Conservation (phyloP, 495 filamentous ascomycete species). For the Tetracladium marchalianum region DNA sequence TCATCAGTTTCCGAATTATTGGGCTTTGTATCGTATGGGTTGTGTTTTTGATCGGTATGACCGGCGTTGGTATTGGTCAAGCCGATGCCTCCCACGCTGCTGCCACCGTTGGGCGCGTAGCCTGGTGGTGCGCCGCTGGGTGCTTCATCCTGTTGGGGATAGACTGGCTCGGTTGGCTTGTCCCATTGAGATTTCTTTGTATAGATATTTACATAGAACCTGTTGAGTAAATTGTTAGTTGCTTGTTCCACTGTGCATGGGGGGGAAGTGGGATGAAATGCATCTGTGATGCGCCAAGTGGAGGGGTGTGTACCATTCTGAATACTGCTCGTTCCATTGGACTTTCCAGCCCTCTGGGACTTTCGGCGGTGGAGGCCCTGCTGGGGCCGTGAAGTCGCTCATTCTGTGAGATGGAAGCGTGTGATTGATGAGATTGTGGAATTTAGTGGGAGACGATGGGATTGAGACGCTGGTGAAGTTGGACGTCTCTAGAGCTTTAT, state of each 20-base stretch:
- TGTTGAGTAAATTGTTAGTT: slow-evolving; percentile 17
- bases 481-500: too few relatives aligned
- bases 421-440: not conserved
- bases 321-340: slow-evolving; percentile 64
- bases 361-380: slow-evolving; percentile 75
- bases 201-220: slow-evolving; percentile 83
- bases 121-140: slow-evolving; percentile 52
- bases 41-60: slow-evolving; percentile 45
- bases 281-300: not conserved
- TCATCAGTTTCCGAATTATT: slow-evolving; percentile 55
- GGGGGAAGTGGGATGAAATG: not conserved
- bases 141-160: slow-evolving; percentile 31
- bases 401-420: slow-evolving; percentile 25
- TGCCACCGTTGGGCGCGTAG: slow-evolving; percentile 36
- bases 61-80: slow-evolving; percentile 22
- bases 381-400: slow-evolving; percentile 56
- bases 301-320: slow-evolving; percentile 55
- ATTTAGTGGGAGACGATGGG: too few relatives aligned
- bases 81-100: not conserved
- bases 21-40: slow-evolving; percentile 37
- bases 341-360: slow-evolving; percentile 74
- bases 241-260: slow-evolving; percentile 2
- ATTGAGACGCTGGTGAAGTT: too few relatives aligned
- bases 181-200: slow-evolving; percentile 89
- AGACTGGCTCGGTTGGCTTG: slow-evolving; percentile 52